Evolutionary conservation across 2,329 filamentous ascomycete species (phyloP), one percentile per base, ranked within the genome.

Genomic region (Neopestalotiopsis sp.): DNA sequence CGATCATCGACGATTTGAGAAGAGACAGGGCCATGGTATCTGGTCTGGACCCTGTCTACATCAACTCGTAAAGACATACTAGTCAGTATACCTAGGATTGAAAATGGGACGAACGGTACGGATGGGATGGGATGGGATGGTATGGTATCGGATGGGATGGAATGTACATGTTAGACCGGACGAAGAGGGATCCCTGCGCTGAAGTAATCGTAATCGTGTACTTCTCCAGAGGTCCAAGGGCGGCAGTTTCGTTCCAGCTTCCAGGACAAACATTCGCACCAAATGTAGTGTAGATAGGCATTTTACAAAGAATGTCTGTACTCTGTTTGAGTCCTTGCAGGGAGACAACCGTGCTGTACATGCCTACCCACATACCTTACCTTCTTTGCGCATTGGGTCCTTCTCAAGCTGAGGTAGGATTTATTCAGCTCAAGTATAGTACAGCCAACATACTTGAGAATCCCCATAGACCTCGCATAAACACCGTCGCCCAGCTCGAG

Each of bases 1-100:
- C 59, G 59, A 62, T 40, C 30, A 62, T 62, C 12, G 59, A 62
- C 32, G 59, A n/a, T 20, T 62, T 62, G 28, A 40, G 59, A 62
- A 12, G 12, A 32, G 34, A 62, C 59, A 62, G 30, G 59, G 59
- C 32, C 32, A 62, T 20, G 17, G n/a, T 34, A 13, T 34, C 59
- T 52, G 32, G 59, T 62, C 34, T 34, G 34, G 59, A 62, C 34
- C 20, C 45, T 52, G 20, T 20, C 6, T n/a, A 17, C 20, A 52
- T 9, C n/a, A 38, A 62, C 30, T 13, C 34, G 32, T 40, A 42
- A 17, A 30, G 24, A 30, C n/a, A 24, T 59, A 38, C 10, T 10
- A 38, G 24, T 28, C 24, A 28, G 24, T 28, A 28, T 28, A 38
- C 34, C 5, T 52, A 52, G 17, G 45, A 52, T 9, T 28, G 45